Base-by-base conservation (phyloP, 345 rosid species). In the Salix caprea region DNA sequence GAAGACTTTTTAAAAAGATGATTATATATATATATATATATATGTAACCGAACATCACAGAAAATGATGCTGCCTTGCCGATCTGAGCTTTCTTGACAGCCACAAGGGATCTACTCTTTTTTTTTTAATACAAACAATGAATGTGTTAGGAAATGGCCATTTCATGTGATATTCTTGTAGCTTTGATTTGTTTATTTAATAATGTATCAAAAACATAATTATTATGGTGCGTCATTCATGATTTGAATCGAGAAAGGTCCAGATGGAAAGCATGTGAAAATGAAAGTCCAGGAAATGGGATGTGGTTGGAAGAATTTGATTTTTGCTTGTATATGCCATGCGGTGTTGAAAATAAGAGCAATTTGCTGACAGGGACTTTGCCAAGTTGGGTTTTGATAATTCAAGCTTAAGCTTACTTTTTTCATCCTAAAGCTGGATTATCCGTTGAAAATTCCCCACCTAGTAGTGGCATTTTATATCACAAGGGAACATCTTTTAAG, bases 21-120 rank as follows among this genome's bases (percentile, higher is more conserved):
- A 71, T 70, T 75, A 77, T 74, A 42, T 11, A 40, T 34, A 18
- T 54, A 1, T 54, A 1, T n/a, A 12, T 34, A 34, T 64, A 62
- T 34, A 36, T 37, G 74, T 64, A 67, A 72, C 72, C 69, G 67
- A 72, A 76, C 80, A 52, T 48, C 78, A 66, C 56, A 79, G 69
- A 77, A 82, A 84, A 84, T 79, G 83, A 84, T 80, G 82, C 87
- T 81, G 80, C 71, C 67, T 79, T 77, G 12, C 56, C 67, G 48
- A 58, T 78, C 58, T 82, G 44, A 77, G 48, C 67, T 77, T 79
- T 56, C 78, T 74, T 46, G 78, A 67, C 36, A 71, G 74, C 52
- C 79, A 70, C 66, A 64, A 79, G 13, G 72, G 48, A 71, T 46
- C 60, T 46, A 23, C 52, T 72, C 9, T 36, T 14, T 61, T 5